phyloP scores from a whole-genome alignment of 2,329 filamentous ascomycete genomes.

The Rhynchosporium agropyri region DNA sequence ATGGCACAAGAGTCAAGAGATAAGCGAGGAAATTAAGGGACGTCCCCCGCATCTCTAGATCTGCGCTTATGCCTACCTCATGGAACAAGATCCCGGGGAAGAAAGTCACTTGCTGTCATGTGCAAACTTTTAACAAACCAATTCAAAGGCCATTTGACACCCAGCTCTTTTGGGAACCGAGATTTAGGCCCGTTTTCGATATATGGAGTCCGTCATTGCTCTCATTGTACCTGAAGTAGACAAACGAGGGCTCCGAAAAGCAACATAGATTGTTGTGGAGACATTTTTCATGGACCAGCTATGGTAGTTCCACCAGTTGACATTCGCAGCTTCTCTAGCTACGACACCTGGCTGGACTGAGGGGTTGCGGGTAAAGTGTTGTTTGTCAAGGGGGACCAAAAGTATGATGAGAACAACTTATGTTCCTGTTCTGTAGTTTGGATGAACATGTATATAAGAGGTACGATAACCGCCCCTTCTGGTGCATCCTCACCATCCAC shows the following conservation, averaged over 20 bases:
- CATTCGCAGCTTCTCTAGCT: neutral
- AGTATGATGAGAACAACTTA: neutral
- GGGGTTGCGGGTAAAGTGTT: slow-evolving; percentile 3
- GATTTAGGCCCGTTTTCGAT: neutral
- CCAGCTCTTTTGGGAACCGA: neutral
- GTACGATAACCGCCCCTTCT: neutral
- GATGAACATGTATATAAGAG: neutral
- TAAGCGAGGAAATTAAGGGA: slow-evolving; percentile 3
- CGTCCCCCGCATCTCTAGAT: slow-evolving; percentile 9
- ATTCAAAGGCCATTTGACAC: neutral
- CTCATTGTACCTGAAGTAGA: slow-evolving; percentile 7
- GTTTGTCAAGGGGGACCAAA: slow-evolving; percentile 6
- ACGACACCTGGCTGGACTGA: neutral
- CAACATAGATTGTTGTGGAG: neutral
- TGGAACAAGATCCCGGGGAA: neutral
- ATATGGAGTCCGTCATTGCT: neutral
- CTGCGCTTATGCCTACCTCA: neutral
- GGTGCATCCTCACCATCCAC: neutral
- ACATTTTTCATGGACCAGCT: neutral
- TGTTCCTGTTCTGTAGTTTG: neutral
- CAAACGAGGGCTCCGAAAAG: neutral
- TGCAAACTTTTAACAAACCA: no score
- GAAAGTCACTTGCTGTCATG: no score
- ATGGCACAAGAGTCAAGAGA: no score
- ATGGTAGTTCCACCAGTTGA: slow-evolving; percentile 8